These are phyloP conservation scores for Tulasnella sp. DNA, from an alignment of 768 basidiomycete species.

Conservation along the genomic window DNA sequence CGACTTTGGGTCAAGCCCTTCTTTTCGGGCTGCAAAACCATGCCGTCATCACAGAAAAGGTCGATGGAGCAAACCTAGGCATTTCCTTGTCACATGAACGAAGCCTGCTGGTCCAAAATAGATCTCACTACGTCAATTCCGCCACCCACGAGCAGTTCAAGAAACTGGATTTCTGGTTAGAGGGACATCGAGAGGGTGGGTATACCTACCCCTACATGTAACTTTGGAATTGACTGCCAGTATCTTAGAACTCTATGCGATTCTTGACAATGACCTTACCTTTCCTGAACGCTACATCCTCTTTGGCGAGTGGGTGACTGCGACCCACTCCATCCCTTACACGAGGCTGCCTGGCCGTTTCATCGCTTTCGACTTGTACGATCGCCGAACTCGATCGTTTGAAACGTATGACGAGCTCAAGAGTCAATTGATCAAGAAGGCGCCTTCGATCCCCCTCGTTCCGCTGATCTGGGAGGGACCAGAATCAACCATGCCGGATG, in stretches of 20 bases:
- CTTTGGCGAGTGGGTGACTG: slow-evolving; percentile 58
- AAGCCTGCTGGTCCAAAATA: slow-evolving; percentile 50
- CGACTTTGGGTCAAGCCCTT: slow-evolving; percentile 11
- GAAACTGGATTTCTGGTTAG: slow-evolving; percentile 49
- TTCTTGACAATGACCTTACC: slow-evolving; percentile 40
- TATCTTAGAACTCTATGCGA: slow-evolving; percentile 29
- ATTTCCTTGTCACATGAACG: slow-evolving; percentile 47
- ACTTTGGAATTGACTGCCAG: not conserved
- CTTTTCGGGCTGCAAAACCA: slow-evolving; percentile 26
- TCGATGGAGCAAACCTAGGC: slow-evolving; percentile 62
- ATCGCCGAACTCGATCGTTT: slow-evolving; percentile 41
- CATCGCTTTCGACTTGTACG: slow-evolving; percentile 53
- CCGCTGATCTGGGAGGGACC: slow-evolving; percentile 6
- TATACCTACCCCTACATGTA: not conserved
- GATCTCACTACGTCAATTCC: slow-evolving; percentile 52
- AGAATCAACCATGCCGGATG: slow-evolving; percentile 31
- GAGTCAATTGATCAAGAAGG: not conserved
- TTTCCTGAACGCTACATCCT: slow-evolving; percentile 53
- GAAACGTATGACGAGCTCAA: slow-evolving; percentile 34
- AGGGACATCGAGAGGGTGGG: slow-evolving; percentile 37
- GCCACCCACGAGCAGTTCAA: slow-evolving; percentile 55
- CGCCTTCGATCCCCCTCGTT: slow-evolving; percentile 6
- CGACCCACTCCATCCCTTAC: slow-evolving; percentile 55
- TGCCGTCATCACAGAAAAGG: slow-evolving; percentile 53
- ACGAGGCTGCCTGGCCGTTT: slow-evolving; percentile 47